phyloP scores from a whole-genome alignment of 169 alveolate species.

The Cryptosporidium parvum region DNA sequence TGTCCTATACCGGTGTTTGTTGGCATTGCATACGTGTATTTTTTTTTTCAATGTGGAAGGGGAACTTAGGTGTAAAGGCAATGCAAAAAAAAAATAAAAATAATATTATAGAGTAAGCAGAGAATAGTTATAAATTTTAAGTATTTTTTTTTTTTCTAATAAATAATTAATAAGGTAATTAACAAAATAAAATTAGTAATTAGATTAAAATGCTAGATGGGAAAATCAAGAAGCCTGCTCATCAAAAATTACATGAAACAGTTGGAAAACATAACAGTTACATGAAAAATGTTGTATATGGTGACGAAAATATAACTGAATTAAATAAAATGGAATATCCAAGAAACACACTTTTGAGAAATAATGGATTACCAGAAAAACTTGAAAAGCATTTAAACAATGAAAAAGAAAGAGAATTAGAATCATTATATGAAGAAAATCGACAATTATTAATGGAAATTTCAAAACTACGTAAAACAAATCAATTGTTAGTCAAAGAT shows the following conservation, averaged over 20 bases:
- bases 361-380: conserved; percentile 53
- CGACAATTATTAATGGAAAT: conserved; percentile 49
- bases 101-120: no score
- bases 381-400: conserved; percentile 48
- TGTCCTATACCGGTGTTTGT: conserved; percentile 43
- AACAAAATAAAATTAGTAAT: not conserved
- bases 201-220: conserved; percentile 12
- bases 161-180: not conserved
- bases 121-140: not conserved
- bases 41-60: conserved; percentile 24
- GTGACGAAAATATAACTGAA: conserved; percentile 3
- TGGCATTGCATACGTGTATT: conserved; percentile 31
- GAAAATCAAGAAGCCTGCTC: not conserved
- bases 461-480: conserved; percentile 54
- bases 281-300: conserved; percentile 5
- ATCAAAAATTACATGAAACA: conserved; percentile 7
- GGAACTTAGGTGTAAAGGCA: conserved; percentile 2
- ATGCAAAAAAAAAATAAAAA: not conserved
- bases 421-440: conserved; percentile 56
- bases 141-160: not conserved
- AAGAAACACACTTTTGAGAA: conserved; percentile 16
- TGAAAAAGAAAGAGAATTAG: conserved; percentile 67
- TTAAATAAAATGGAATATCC: conserved; percentile 17
- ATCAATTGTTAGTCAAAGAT: conserved; percentile 60
- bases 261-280: not conserved